These are phyloP conservation scores for Lupinus albus DNA, from an alignment of 306 rosid species.

Conservation along the genomic window DNA sequence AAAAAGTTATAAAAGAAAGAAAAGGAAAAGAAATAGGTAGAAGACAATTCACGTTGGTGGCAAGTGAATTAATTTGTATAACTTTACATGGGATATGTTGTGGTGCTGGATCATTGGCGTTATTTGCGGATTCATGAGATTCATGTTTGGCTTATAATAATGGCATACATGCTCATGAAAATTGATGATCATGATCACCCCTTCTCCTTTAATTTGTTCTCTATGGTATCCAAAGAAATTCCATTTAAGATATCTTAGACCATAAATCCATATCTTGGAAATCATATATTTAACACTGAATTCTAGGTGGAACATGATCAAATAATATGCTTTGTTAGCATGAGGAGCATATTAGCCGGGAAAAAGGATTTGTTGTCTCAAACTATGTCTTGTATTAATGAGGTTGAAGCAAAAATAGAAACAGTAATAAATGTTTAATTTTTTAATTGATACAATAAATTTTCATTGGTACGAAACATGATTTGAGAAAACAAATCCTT, in stretches of 20 bases:
- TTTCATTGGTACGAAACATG: too few relatives aligned
- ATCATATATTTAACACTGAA: background rate
- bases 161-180: slow-evolving; percentile 6
- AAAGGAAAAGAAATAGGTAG: background rate
- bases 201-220: slow-evolving; percentile 7
- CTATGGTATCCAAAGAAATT: slow-evolving; percentile 40
- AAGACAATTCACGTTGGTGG: slow-evolving; percentile 30
- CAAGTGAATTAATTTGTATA: slow-evolving; percentile 16
- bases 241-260: background rate
- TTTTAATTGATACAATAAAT: too few relatives aligned
- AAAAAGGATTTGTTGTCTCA: too few relatives aligned
- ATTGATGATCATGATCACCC: background rate
- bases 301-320: background rate
- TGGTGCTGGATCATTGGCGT: slow-evolving; percentile 47
- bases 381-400: too few relatives aligned
- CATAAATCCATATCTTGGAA: background rate
- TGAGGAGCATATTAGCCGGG: too few relatives aligned
- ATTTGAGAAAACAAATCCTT: too few relatives aligned
- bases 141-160: slow-evolving; percentile 10
- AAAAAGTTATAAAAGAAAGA: background rate
- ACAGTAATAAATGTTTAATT: too few relatives aligned
- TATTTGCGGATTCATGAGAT: slow-evolving; percentile 30
- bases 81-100: slow-evolving; percentile 12
- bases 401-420: too few relatives aligned
- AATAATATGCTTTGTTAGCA: too few relatives aligned